Evolutionary conservation across 2,329 filamentous ascomycete genomes (phyloP), one percentile per base, ranked within the genome.

Genomic region (Karstenula rhodostoma): DNA sequence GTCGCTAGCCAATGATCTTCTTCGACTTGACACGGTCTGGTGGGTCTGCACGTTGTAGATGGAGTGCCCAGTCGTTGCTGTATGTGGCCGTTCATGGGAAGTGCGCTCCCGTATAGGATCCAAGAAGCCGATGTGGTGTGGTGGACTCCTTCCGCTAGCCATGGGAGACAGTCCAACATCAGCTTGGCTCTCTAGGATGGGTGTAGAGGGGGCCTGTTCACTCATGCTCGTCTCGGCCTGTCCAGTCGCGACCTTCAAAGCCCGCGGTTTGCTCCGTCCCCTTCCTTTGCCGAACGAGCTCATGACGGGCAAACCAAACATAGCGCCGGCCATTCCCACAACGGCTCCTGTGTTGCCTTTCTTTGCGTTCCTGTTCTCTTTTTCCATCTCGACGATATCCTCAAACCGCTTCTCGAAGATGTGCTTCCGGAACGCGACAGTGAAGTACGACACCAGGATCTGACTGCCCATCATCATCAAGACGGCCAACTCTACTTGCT

Each of bases 381-480:
- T 64, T 56, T 69, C 67, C 25, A 49, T 59, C 37, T 67, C 63
- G 25, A 69, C 67, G 40, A 69, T 67, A 44, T 69, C 65, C 57
- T 67, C 63, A 43, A 69, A 69, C 27, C 67, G 62, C 40, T 69
- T 69, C 56, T 69, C 67, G 37, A 69, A 69, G 32, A 69, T 69
- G 46, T 66, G 63, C 51, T 66, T 69, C 40, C 67, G 61, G 37
- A 69, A 69, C 6, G 60, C 65, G 40, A 69, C 58, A 17, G 67
- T 69, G 44, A 66, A 66, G 51, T 64, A 69, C n/a, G 63, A 66
- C 17, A 69, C 59, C 53, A 67, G 50, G 1, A 69, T 62, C 49
- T 67, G 67, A 58, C 56, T 69, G 35, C 67, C 67, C 49, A 69
- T 64, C 61, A 69, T 67, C 67, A 69, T 69, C 49, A 69, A 64